phyloP scores from a whole-genome alignment of 257 asterid species.

The Solanum virginianum region DNA sequence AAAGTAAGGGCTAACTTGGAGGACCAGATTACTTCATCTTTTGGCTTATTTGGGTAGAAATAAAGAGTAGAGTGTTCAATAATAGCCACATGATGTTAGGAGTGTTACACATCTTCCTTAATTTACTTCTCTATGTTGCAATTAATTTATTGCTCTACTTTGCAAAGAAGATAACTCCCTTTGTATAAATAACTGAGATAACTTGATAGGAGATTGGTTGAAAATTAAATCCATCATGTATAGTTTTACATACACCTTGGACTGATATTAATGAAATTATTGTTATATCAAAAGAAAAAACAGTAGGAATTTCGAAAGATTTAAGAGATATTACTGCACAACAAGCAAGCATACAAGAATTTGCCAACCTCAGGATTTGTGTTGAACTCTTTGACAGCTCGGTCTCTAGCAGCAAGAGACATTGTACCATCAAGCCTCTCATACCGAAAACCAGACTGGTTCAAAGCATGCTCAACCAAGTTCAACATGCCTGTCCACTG shows the following conservation, averaged over 20 bases:
- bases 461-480: constrained; percentile 65
- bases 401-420: constrained; percentile 89
- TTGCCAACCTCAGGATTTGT: constrained; percentile 61
- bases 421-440: constrained; percentile 97
- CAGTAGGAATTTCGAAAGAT: not conserved
- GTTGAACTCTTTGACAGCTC: constrained; percentile 91
- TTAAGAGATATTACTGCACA: not conserved
- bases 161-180: not conserved
- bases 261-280: not conserved
- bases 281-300: not conserved
- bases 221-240: not conserved
- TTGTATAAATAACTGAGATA: not conserved
- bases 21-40: not conserved
- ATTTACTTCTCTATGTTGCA: not conserved
- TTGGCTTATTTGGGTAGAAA: not conserved
- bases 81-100: not conserved
- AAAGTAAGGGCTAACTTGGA: not conserved
- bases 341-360: not conserved
- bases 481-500: constrained; percentile 99
- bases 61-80: not conserved
- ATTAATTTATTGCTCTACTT: not conserved
- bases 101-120: not conserved
- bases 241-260: not conserved
- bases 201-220: not conserved
- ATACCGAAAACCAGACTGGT: constrained; percentile 32